phyloP scores from a whole-genome alignment of 1,284 basidiomycete species.

The Inonotus obliquus region DNA sequence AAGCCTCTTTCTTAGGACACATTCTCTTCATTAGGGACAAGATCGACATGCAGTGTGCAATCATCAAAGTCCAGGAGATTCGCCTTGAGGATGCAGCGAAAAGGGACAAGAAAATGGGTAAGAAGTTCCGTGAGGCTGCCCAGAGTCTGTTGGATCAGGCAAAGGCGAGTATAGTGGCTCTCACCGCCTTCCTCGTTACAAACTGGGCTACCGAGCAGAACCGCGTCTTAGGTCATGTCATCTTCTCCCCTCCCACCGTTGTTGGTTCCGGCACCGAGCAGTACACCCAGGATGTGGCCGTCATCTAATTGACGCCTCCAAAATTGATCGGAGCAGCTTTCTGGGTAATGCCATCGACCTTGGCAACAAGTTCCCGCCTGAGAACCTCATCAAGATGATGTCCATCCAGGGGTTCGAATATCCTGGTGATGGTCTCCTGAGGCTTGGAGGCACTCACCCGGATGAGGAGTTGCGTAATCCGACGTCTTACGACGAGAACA shows the following conservation, averaged over 20 bases:
- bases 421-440: slow-evolving; percentile 25
- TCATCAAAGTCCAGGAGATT: slow-evolving; percentile 17
- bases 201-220: slow-evolving; percentile 24
- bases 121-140: neutral
- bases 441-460: slow-evolving; percentile 24
- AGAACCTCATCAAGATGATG: slow-evolving; percentile 1
- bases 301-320: slow-evolving; percentile 32
- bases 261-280: slow-evolving; percentile 22
- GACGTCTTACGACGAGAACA: slow-evolving; percentile 26
- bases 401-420: slow-evolving; percentile 22
- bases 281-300: slow-evolving; percentile 31
- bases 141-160: neutral
- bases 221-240: slow-evolving; percentile 31
- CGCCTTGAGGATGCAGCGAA: slow-evolving; percentile 16
- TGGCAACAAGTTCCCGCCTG: slow-evolving; percentile 11
- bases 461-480: slow-evolving; percentile 27
- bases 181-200: slow-evolving; percentile 24
- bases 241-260: slow-evolving; percentile 27
- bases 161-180: slow-evolving; percentile 21
- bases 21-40: slow-evolving; percentile 15
- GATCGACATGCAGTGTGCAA: slow-evolving; percentile 17
- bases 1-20: slow-evolving; percentile 18
- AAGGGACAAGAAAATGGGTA: slow-evolving; percentile 3
- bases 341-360: slow-evolving; percentile 29
- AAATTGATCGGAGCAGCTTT: slow-evolving; percentile 26